Evolutionary conservation across 2,329 filamentous ascomycete species (phyloP).

Genomic region (Exophiala aquamarina): DNA sequence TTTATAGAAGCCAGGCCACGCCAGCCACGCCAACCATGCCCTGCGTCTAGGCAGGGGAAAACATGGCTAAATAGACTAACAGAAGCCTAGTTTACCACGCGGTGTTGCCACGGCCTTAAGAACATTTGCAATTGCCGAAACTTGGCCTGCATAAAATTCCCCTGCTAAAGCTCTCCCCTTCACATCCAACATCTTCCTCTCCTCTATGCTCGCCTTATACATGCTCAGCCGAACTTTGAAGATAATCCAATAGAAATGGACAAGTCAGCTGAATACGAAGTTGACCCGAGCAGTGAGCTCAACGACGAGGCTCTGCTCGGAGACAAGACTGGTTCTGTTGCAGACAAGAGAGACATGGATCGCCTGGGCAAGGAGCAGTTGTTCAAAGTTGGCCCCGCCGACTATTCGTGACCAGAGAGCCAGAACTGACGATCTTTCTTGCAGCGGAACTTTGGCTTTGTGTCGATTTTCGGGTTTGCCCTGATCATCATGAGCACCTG

Average conservation of each 20-base stretch:
- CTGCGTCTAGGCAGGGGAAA: too few species aligned
- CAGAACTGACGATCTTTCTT: constrained; percentile 32
- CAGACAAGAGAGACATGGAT: constrained; percentile 21
- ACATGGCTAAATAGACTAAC: too few species aligned
- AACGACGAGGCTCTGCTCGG: constrained; percentile 16
- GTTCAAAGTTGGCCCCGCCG: constrained; percentile 30
- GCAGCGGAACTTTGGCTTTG: constrained; percentile 46
- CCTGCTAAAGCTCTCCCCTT: too few species aligned
- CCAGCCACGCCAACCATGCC: too few species aligned
- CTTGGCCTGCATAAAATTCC: too few species aligned
- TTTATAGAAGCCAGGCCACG: too few species aligned
- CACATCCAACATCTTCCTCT: too few species aligned
- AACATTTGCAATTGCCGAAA: too few species aligned
- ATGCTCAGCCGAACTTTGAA: too few species aligned
- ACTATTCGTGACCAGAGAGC: neutral
- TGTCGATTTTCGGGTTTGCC: constrained; percentile 48
- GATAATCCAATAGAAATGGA: constrained; percentile 9
- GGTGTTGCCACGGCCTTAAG: too few species aligned
- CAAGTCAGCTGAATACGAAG: constrained; percentile 15
- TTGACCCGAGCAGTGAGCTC: constrained; percentile 10
- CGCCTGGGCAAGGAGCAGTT: constrained; percentile 20
- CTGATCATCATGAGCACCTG: constrained; percentile 26
- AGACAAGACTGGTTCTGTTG: constrained; percentile 19
- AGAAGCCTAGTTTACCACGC: too few species aligned
- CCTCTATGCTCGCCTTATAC: neutral